Conservation (phyloP, 805 yeast species). For the Kuraishia hungarica region DNA sequence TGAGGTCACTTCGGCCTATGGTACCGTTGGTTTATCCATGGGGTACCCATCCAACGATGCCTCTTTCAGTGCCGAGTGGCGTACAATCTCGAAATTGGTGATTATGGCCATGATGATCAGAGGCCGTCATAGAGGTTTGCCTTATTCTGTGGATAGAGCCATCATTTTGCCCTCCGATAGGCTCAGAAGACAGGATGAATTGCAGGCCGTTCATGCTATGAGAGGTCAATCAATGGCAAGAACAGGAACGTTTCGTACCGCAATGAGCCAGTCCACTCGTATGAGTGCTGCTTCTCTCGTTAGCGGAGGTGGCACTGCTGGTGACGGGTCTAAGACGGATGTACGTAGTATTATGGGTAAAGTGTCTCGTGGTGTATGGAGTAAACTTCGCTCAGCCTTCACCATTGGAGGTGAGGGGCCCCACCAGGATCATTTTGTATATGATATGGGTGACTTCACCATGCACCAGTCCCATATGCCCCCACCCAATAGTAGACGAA, state of each 20-base stretch:
- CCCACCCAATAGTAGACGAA: not conserved
- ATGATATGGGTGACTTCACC: not conserved
- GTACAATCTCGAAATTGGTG: constrained; percentile 68
- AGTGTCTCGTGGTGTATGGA: not conserved
- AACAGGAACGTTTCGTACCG: not conserved
- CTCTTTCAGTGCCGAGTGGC: constrained; percentile 69
- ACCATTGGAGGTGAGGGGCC: not conserved
- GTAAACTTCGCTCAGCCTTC: not conserved
- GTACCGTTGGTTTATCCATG: constrained; percentile 88
- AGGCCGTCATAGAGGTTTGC: constrained; percentile 95
- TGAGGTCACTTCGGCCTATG: constrained; percentile 91
- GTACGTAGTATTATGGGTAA: not conserved
- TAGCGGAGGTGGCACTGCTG: not conserved
- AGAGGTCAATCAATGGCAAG: constrained; percentile 8
- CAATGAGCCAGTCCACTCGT: not conserved
- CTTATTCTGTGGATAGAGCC: constrained; percentile 90
- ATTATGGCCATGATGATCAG: constrained; percentile 86
- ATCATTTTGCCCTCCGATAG: constrained; percentile 73
- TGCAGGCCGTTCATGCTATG: constrained; percentile 42
- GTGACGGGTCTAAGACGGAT: not conserved
- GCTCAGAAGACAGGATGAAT: constrained; percentile 50
- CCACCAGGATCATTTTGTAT: not conserved
- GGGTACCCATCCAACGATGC: constrained; percentile 67
- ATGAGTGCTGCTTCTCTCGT: not conserved
- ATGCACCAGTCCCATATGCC: not conserved